These are phyloP conservation scores for Colletotrichum neosansevieriae DNA, from an alignment of 2,329 filamentous ascomycete species.

Conservation along the genomic window DNA sequence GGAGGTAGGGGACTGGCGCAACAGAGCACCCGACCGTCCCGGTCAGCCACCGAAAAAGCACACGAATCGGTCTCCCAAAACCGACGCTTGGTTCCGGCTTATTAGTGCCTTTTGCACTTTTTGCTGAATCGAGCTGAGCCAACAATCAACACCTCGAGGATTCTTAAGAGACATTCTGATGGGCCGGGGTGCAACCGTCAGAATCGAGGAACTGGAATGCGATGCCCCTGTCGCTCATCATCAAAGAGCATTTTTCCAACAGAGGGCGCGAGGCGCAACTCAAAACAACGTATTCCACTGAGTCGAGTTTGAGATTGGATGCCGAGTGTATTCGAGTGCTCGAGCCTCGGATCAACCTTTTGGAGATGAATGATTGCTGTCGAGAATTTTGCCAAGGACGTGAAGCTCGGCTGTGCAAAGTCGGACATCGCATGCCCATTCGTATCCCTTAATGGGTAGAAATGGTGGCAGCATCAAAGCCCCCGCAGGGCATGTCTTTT, in stretches of 20 bases:
- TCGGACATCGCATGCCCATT: no score
- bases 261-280: neutral
- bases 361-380: neutral
- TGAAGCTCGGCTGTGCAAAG: no score
- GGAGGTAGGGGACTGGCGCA: neutral
- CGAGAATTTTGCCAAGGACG: no score
- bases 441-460: no score
- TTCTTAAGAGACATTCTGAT: slow-evolving; percentile 20
- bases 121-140: slow-evolving; percentile 6
- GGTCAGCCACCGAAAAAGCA: neutral
- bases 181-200: slow-evolving; percentile 2
- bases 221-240: slow-evolving; percentile 25
- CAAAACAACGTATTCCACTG: neutral
- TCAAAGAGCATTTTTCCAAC: slow-evolving; percentile 13
- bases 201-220: slow-evolving; percentile 4
- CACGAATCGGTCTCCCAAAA: slow-evolving; percentile 4
- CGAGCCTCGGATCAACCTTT: neutral
- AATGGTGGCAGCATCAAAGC: no score
- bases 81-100: slow-evolving; percentile 12
- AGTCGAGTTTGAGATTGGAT: neutral
- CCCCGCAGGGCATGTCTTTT: no score
- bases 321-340: neutral
- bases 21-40: neutral
- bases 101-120: neutral
- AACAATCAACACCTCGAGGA: neutral